Evolutionary conservation across 2,329 filamentous ascomycete genomes (phyloP).

Genomic region (Ascochyta clinopodiicola): DNA sequence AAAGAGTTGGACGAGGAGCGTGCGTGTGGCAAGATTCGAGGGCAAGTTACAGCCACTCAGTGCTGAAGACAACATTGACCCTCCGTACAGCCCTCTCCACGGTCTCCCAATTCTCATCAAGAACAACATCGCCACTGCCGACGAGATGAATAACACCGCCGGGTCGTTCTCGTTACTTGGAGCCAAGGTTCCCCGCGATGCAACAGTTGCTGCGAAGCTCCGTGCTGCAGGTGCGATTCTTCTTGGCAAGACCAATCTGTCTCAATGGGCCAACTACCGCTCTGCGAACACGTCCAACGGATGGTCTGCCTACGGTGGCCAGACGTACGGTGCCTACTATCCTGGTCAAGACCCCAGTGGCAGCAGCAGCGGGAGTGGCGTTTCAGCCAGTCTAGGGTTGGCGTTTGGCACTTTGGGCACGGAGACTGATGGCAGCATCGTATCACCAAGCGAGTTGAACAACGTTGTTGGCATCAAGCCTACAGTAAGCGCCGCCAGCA

Average conservation of each 20-base stretch:
- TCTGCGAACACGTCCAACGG: slow-evolving; percentile 65
- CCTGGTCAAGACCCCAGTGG: slow-evolving; percentile 63
- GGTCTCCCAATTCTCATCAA: slow-evolving; percentile 72
- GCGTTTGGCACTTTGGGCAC: slow-evolving; percentile 66
- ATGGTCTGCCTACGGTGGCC: slow-evolving; percentile 70
- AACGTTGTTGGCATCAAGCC: slow-evolving; percentile 69
- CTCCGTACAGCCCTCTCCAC: slow-evolving; percentile 59
- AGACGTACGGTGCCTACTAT: slow-evolving; percentile 67
- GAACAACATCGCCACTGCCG: slow-evolving; percentile 69
- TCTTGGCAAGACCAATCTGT: slow-evolving; percentile 70
- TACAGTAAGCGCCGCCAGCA: slow-evolving; percentile 48
- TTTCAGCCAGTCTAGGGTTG: slow-evolving; percentile 65
- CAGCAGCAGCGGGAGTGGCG: slow-evolving; percentile 61
- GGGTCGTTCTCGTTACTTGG: slow-evolving; percentile 70
- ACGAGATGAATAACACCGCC: slow-evolving; percentile 68
- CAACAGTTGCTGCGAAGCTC: slow-evolving; percentile 65
- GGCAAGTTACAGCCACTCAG: slow-evolving; percentile 40
- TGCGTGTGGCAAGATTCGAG: slow-evolving; percentile 53
- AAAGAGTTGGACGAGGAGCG: slow-evolving; percentile 57
- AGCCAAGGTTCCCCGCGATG: slow-evolving; percentile 63
- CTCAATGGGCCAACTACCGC: slow-evolving; percentile 70
- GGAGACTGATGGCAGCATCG: slow-evolving; percentile 69
- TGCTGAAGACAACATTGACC: neutral
- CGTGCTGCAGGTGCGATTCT: slow-evolving; percentile 67
- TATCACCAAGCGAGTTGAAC: slow-evolving; percentile 62